Evolutionary conservation across 768 basidiomycete genomes (phyloP), one percentile per base, ranked within the genome.

Genomic region (Sistotremastrum niveocremeum): DNA sequence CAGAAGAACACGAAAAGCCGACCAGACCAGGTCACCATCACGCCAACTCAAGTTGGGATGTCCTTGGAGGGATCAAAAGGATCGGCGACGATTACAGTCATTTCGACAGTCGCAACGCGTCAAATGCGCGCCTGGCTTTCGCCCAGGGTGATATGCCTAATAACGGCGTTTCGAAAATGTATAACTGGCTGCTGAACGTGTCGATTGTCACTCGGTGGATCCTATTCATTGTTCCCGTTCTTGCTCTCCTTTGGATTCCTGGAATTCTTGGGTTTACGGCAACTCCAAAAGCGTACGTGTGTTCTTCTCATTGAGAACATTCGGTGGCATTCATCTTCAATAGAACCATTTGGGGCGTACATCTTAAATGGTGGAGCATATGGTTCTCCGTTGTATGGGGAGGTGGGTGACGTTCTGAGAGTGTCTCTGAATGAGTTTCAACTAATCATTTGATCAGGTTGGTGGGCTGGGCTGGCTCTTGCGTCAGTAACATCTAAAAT

Each of bases 301-400:
- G 5, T 48, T 38, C 49, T 38, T 37, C 49, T 40, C 42, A 12
- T 36, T 32, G 6, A 32, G 34, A 31, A 39, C 29, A 37, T 36
- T 39, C 48, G 30, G 41, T 31, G 3, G 11, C 43, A 39, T 47
- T 34, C 11, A 9, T 8, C 29, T 49, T 39, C 38, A 28, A 38
- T 8, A 20, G 29, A 41, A 7, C 29, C 72, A 62, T 81, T 7
- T 81, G 77, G 75, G 69, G 70, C 33, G 70, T 81, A 7, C 65
- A 65, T 46, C 60, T 84, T 40, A 45, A 83, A 5, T 86, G 77
- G 75, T 90, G 85, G 85, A 84, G 80, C 48, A 78, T 88, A 47
- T 94, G 87, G 86, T 63, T 90, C 31, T 74, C 71, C 36, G 75
- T 91, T 33, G 64, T 75, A 4, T 94, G 89, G 89, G 75, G 62